Evolutionary conservation across 768 basidiomycete genomes (phyloP).

Genomic region (Panaeolus cyanescens): DNA sequence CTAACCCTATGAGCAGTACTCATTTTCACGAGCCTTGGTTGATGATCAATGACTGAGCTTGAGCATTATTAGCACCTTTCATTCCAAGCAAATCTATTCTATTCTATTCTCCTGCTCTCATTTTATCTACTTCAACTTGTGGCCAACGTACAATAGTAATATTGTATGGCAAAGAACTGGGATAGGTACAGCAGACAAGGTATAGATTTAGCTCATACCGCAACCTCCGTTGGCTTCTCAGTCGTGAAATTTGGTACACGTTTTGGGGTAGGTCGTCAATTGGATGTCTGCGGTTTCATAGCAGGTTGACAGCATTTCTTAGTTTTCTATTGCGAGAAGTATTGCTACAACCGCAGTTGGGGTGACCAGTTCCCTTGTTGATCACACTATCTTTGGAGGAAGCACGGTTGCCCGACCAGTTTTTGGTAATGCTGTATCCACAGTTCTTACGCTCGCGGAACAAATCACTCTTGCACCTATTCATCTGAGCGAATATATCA

Average conservation of each 20-base stretch:
- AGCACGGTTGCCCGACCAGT: conserved; percentile 56
- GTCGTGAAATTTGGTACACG: conserved; percentile 68
- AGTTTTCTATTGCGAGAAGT: conserved; percentile 73
- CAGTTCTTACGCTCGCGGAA: conserved; percentile 67
- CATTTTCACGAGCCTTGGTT: not conserved
- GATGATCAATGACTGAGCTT: not conserved
- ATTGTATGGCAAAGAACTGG: conserved; percentile 45
- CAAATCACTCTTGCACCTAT: conserved; percentile 75
- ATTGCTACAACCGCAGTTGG: conserved; percentile 61
- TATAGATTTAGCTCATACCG: conserved; percentile 66
- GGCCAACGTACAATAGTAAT: not conserved
- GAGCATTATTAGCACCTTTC: not conserved
- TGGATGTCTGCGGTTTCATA: not conserved
- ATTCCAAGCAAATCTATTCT: not conserved
- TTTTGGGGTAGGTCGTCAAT: conserved; percentile 57
- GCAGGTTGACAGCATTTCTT: conserved; percentile 2
- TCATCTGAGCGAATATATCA: conserved; percentile 73
- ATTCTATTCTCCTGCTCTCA: not conserved
- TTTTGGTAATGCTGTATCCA: conserved; percentile 58
- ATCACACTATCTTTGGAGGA: conserved; percentile 69
- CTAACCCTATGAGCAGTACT: conserved; percentile 8
- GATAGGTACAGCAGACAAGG: conserved; percentile 56
- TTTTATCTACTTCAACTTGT: not conserved
- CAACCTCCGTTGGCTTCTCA: conserved; percentile 65
- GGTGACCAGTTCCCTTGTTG: conserved; percentile 59